A percentile compares a stretch with the other conserved stretches of the same genome.
Conservation (phyloP, 192 early-diverging fungal genomes). For the Endogone sp. region DNA sequence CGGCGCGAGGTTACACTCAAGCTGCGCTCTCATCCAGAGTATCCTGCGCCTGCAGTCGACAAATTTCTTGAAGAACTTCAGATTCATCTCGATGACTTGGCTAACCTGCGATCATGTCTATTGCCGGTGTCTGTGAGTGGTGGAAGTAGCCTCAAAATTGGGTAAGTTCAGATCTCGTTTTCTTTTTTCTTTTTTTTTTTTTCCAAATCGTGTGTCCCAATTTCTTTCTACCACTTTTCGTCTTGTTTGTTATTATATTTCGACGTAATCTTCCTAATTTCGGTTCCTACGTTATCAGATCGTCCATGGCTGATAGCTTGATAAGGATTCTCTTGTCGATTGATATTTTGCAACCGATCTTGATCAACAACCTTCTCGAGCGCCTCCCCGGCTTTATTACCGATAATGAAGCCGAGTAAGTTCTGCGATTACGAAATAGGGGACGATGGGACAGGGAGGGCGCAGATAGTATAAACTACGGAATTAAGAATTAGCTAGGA, state of each 20-base stretch:
- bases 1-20: background rate
- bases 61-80: background rate
- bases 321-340: background rate
- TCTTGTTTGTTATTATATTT: too few species aligned
- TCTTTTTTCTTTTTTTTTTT: background rate
- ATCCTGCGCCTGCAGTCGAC: background rate
- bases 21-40: background rate
- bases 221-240: too few species aligned
- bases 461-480: too few species aligned
- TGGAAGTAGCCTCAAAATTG: background rate
- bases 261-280: too few species aligned
- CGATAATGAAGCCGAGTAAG: background rate
- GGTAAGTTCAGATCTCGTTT: background rate
- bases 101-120: background rate
- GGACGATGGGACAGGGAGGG: too few species aligned
- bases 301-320: background rate
- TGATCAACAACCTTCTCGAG: background rate
- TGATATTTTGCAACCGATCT: background rate
- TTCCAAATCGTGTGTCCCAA: background rate
- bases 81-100: background rate
- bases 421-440: too few species aligned
- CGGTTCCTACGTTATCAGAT: background rate
- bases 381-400: background rate
- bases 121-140: background rate
- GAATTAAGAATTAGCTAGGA: too few species aligned